Conservation (phyloP, 2,329 filamentous ascomycete genomes). For the Blastomyces gilchristii region DNA sequence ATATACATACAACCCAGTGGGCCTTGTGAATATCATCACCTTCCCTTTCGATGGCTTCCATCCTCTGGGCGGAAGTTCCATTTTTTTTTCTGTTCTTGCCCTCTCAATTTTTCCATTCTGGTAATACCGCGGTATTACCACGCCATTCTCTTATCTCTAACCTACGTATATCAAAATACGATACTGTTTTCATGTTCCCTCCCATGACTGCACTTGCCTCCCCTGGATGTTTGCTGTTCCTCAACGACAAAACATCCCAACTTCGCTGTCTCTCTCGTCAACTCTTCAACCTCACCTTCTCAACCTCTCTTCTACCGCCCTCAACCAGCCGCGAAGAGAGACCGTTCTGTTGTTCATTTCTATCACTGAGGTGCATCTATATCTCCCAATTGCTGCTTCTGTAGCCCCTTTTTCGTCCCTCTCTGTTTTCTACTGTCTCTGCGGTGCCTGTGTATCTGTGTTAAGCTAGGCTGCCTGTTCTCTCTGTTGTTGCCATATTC, state of each 20-base stretch:
- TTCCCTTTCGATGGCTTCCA: background rate
- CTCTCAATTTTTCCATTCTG: background rate
- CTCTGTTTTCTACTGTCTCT: slow-evolving; percentile 12
- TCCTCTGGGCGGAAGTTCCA: background rate
- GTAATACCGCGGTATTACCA: slow-evolving; percentile 12
- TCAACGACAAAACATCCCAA: slow-evolving; percentile 13
- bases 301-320: slow-evolving; percentile 14
- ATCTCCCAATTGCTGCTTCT: slow-evolving; percentile 17
- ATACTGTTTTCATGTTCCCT: background rate
- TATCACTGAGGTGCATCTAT: slow-evolving; percentile 15
- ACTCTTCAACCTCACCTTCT: slow-evolving; percentile 18
- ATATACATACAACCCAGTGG: background rate
- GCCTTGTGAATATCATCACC: background rate
- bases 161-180: slow-evolving; percentile 3
- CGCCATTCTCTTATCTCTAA: background rate
- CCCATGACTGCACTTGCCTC: background rate
- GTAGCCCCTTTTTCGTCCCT: slow-evolving; percentile 14
- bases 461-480: background rate
- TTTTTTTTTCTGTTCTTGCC: slow-evolving; percentile 1
- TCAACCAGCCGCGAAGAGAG: slow-evolving; percentile 15
- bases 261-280: slow-evolving; percentile 20
- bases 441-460: background rate
- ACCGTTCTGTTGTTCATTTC: slow-evolving; percentile 6
- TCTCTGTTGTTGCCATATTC: background rate
- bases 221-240: background rate